Evolutionary conservation across 345 rosid species (phyloP).

Genomic region (Luvunga scandens): DNA sequence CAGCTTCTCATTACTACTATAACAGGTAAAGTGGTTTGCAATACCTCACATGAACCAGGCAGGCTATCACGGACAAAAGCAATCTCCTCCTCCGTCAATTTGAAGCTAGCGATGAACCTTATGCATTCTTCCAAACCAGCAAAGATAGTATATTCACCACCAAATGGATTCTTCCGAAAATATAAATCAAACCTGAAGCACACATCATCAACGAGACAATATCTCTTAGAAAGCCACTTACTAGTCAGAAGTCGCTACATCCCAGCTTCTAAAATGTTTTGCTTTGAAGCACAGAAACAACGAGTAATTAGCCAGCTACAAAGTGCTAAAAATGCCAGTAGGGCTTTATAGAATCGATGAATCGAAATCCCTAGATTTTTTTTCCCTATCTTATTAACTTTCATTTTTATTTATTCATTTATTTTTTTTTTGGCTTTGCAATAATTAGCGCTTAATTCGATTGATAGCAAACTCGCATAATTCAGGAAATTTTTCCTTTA

Average conservation of each 20-base stretch:
- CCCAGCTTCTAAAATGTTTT: not conserved
- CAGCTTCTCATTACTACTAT: not conserved
- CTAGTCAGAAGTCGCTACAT: not conserved
- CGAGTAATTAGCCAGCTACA: not conserved
- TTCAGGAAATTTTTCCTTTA: not conserved
- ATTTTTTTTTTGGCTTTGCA: no score
- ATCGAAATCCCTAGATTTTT: not conserved
- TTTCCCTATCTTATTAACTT: not conserved
- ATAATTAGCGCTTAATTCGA: not conserved
- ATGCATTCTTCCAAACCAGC: conserved; percentile 98
- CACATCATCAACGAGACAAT: not conserved
- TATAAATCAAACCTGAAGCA: conserved; percentile 80
- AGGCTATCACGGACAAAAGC: conserved; percentile 59
- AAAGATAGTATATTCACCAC: conserved; percentile 90
- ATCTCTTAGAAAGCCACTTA: not conserved
- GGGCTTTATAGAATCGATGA: not conserved
- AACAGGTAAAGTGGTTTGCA: not conserved
- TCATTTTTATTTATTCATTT: not conserved
- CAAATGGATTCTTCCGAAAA: conserved; percentile 94
- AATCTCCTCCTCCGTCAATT: conserved; percentile 64
- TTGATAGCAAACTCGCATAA: not conserved
- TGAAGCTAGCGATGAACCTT: conserved; percentile 84
- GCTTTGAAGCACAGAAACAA: not conserved
- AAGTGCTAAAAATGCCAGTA: not conserved
- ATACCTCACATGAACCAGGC: conserved; percentile 81